Conservation (phyloP, 2,329 filamentous ascomycete genomes). For the Alternaria gansuensis region DNA sequence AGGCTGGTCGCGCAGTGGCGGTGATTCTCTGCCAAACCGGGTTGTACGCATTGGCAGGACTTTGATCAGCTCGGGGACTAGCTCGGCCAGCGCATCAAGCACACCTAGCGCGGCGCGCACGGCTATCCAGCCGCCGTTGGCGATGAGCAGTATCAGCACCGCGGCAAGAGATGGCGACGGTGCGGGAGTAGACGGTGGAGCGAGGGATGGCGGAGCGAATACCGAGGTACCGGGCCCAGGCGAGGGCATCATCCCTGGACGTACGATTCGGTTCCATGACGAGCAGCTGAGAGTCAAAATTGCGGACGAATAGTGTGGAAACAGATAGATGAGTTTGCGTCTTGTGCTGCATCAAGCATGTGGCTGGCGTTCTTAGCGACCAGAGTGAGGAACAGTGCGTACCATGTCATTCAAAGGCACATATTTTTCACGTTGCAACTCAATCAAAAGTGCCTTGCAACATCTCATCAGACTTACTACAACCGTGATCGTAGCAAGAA, state of each 20-base stretch:
- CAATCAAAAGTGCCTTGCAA: too few relatives aligned
- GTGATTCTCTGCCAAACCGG: constrained; percentile 38
- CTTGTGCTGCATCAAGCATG: background rate
- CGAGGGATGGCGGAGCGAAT: background rate
- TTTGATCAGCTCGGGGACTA: constrained; percentile 39
- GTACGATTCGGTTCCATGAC: constrained; percentile 46
- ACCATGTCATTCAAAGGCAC: background rate
- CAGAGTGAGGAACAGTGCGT: background rate
- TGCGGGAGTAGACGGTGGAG: background rate
- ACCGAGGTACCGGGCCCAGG: background rate
- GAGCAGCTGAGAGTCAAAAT: constrained; percentile 21
- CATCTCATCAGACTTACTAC: background rate
- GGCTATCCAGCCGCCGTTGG: background rate
- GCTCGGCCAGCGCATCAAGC: constrained; percentile 16
- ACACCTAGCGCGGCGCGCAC: constrained; percentile 2
- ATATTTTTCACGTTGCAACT: too few relatives aligned
- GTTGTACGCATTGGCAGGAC: constrained; percentile 50
- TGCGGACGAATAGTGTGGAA: background rate
- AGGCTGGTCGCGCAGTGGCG: constrained; percentile 32
- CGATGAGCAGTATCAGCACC: background rate
- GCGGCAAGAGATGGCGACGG: background rate
- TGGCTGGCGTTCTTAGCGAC: background rate
- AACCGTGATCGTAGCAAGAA: background rate
- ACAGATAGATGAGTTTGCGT: background rate
- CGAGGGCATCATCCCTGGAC: constrained; percentile 22